Conservation (phyloP, 2,329 filamentous ascomycete species). For the Phaeosphaeria sp. region DNA sequence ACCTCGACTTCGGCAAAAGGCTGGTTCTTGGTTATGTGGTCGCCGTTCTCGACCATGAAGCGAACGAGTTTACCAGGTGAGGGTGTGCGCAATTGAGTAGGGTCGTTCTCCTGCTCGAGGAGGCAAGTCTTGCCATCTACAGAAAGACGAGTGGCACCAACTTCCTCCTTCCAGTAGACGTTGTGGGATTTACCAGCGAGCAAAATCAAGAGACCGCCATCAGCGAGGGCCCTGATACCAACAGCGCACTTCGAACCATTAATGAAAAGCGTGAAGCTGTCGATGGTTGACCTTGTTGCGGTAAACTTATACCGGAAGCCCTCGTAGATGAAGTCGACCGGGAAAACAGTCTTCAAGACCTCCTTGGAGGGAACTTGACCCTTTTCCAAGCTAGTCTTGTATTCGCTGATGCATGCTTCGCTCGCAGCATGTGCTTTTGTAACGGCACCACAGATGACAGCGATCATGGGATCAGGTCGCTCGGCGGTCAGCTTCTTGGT, state of each 20-base stretch:
- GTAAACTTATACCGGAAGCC: conserved; percentile 97
- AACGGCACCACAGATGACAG: conserved; percentile 93
- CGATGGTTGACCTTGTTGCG: conserved; percentile 85
- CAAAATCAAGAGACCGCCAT: conserved; percentile 90
- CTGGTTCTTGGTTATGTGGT: conserved; percentile 90
- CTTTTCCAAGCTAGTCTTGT: conserved; percentile 88
- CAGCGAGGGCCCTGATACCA: conserved; percentile 88
- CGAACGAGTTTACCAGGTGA: conserved; percentile 98
- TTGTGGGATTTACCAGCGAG: conserved; percentile 95
- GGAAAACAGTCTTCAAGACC: conserved; percentile 95
- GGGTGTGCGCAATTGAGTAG: conserved; percentile 92
- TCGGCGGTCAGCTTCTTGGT: conserved; percentile 97
- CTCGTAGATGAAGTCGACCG: conserved; percentile 98
- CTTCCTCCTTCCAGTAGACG: conserved; percentile 99
- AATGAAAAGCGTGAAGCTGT: conserved; percentile 98
- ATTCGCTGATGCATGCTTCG: conserved; percentile 85
- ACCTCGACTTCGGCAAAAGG: conserved; percentile 97
- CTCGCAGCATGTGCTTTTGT: conserved; percentile 96
- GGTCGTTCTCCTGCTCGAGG: conserved; percentile 98
- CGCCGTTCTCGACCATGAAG: conserved; percentile 93
- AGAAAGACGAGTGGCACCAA: conserved; percentile 91
- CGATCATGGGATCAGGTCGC: conserved; percentile 89
- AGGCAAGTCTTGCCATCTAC: conserved; percentile 98
- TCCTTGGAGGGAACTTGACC: conserved; percentile 97
- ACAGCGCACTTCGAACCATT: conserved; percentile 97